Conservation (phyloP, 208 protist genomes). For the Leishmania turanica region DNA sequence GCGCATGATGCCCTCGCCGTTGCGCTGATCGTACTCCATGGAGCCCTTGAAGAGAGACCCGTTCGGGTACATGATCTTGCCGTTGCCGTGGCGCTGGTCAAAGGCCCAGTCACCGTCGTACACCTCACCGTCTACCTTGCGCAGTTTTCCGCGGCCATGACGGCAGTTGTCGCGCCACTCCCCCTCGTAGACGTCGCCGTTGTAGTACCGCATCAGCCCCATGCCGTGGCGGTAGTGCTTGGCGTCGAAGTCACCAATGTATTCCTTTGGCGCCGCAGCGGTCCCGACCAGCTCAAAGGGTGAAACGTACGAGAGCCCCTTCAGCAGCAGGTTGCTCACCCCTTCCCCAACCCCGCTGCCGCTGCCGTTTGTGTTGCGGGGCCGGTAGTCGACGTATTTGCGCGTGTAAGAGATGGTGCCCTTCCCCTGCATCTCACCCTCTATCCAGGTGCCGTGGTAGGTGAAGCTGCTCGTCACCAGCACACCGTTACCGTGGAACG, state of each 20-base stretch:
- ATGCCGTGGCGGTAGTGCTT: conserved; percentile 65
- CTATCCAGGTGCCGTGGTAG: conserved; percentile 71
- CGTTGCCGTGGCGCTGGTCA: conserved; percentile 77
- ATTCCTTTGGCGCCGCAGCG: conserved; percentile 57
- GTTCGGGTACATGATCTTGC: conserved; percentile 63
- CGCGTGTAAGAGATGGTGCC: conserved; percentile 36
- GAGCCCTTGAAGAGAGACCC: conserved; percentile 76
- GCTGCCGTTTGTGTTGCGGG: conserved; percentile 6
- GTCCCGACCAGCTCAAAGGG: conserved; percentile 60
- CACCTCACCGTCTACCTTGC: conserved; percentile 45
- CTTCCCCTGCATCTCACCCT: conserved; percentile 44
- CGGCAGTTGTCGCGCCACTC: conserved; percentile 74
- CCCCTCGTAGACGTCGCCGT: conserved; percentile 87
- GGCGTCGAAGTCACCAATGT: conserved; percentile 71
- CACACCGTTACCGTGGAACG: conserved; percentile 78
- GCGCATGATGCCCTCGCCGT: conserved; percentile 81
- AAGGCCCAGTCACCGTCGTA: conserved; percentile 80
- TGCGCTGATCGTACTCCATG: conserved; percentile 59
- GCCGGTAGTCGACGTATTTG: conserved; percentile 38
- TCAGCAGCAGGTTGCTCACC: conserved; percentile 52
- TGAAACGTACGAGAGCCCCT: conserved; percentile 71
- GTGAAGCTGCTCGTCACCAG: conserved; percentile 67
- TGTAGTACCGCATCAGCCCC: conserved; percentile 72
- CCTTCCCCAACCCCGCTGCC: conserved; percentile 8
- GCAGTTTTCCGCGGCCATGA: conserved; percentile 57